phyloP scores from a whole-genome alignment of 805 yeast genomes.

The Teunomyces atbi region DNA sequence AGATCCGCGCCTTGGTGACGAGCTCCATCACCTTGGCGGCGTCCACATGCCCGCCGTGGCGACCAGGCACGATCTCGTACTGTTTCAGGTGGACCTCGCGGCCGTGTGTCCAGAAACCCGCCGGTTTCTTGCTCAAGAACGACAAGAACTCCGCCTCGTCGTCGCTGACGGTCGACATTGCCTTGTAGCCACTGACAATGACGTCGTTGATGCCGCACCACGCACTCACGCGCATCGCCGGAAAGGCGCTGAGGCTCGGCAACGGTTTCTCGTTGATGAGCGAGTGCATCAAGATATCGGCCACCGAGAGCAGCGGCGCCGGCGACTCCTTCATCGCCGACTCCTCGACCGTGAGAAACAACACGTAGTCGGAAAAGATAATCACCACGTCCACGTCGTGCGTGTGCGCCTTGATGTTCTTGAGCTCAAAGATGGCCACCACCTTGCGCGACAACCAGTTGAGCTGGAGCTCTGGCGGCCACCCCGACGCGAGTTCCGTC shows the following conservation, averaged over 20 bases:
- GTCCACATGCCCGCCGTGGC: constrained; percentile 7
- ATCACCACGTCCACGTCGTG: constrained; percentile 48
- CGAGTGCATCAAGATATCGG: constrained; percentile 88
- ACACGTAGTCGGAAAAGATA: constrained; percentile 75
- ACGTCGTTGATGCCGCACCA: constrained; percentile 66
- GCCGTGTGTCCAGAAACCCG: constrained; percentile 24
- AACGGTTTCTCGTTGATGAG: constrained; percentile 82
- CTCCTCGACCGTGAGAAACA: constrained; percentile 60
- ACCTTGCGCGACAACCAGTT: constrained; percentile 89
- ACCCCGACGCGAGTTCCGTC: constrained; percentile 76
- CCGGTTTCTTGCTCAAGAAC: constrained; percentile 24
- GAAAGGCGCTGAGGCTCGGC: constrained; percentile 47
- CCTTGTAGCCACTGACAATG: constrained; percentile 45
- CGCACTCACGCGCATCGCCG: constrained; percentile 62
- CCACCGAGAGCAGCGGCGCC: constrained; percentile 52
- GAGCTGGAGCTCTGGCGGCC: constrained; percentile 85
- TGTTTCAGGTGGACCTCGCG: constrained; percentile 20
- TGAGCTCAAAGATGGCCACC: constrained; percentile 62
- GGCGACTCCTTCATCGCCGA: constrained; percentile 23
- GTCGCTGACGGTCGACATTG: constrained; percentile 17
- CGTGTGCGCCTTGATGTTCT: constrained; percentile 24
- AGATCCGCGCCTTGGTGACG: constrained; percentile 64
- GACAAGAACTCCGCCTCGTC: constrained; percentile 22
- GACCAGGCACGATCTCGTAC: constrained; percentile 22
- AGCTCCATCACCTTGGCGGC: constrained; percentile 50